Conservation (phyloP, 768 basidiomycete genomes). For the Russula dissimulans region DNA sequence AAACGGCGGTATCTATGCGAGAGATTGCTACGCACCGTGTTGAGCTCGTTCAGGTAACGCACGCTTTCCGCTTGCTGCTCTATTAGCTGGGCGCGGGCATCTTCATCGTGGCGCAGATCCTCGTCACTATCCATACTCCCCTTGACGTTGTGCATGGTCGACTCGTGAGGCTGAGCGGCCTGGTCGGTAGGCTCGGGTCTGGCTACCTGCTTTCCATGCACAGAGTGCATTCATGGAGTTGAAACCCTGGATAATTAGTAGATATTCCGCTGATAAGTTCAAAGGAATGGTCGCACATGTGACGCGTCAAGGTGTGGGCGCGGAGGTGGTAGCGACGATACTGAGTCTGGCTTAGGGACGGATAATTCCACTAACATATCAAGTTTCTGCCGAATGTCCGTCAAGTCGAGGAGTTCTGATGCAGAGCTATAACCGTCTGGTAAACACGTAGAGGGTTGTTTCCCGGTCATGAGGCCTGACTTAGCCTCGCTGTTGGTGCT, state of each 20-base stretch:
- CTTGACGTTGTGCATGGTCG: neutral
- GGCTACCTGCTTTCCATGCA: neutral
- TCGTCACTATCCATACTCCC: constrained; percentile 31
- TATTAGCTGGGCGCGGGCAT: constrained; percentile 39
- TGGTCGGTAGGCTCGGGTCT: neutral
- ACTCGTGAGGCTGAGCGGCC: neutral
- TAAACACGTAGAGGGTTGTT: constrained; percentile 21
- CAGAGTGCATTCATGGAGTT: neutral
- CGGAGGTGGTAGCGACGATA: neutral
- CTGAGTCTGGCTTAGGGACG: constrained; percentile 10
- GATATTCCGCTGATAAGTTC: neutral
- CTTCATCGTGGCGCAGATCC: constrained; percentile 40
- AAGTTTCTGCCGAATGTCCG: constrained; percentile 30
- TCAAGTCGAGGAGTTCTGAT: constrained; percentile 19
- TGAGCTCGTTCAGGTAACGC: constrained; percentile 71
- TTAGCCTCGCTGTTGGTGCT: constrained; percentile 19
- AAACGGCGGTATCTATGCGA: no score
- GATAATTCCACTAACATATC: constrained; percentile 28
- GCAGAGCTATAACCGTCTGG: constrained; percentile 8
- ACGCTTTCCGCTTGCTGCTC: constrained; percentile 67
- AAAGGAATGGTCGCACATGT: neutral
- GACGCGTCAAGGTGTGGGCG: neutral
- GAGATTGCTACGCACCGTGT: constrained; percentile 38
- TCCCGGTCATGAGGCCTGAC: neutral
- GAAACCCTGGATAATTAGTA: neutral